Evolutionary conservation across 2,329 filamentous ascomycete genomes (phyloP), one percentile per base, ranked within the genome.

Genomic region (Alternaria solani): DNA sequence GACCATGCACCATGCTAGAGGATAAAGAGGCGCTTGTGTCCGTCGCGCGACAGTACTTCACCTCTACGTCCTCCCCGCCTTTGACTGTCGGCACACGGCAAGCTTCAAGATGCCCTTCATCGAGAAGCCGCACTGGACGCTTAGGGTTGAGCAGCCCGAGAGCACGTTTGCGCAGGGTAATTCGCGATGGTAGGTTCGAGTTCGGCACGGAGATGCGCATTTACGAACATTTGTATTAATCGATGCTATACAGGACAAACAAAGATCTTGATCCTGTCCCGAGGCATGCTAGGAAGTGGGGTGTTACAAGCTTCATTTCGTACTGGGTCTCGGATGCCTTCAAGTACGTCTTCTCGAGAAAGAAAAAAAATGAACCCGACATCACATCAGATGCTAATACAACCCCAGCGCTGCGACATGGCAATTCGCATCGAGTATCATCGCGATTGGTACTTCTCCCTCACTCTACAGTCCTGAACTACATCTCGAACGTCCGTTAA

Each of bases 271-370:
- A 85, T 55, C 83, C 83, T 4, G 81, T 84, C 7, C 80, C 82
- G 6, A 72, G 70, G 23, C 68, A 80, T 51, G 69, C 62, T 6
- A 75, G 81, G 4, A 82, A 82, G 76, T 84, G 82, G 82, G 80
- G 80, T 16, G 77, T 81, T 0, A 75, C 73, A 18, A 81, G 78
- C 55, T 79, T 84, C 55, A 73, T 85, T 55, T 82, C 82, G 38
- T 85, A 85, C 64, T 85, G 83, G 83, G 79, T 85, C 34, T 82
- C 80, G 18, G 83, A 85, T 65, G 81, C 82, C 8, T 84, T 84
- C 75, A 84, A 84, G 80, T 79, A 71, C 5, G 65, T 7, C 25
- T 9, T 7, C 5, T 11, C n/a, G 36, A 14, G 4, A 23, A 23
- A 23, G 20, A 23, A 23, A 43, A 20, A 9, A 4, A 7, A 23